Percentiles rank a stretch among this genome's conserved stretches.
phyloP scores from a whole-genome alignment of 1,284 basidiomycete genomes.

The Austroboletus olivaceoglutinosus region DNA sequence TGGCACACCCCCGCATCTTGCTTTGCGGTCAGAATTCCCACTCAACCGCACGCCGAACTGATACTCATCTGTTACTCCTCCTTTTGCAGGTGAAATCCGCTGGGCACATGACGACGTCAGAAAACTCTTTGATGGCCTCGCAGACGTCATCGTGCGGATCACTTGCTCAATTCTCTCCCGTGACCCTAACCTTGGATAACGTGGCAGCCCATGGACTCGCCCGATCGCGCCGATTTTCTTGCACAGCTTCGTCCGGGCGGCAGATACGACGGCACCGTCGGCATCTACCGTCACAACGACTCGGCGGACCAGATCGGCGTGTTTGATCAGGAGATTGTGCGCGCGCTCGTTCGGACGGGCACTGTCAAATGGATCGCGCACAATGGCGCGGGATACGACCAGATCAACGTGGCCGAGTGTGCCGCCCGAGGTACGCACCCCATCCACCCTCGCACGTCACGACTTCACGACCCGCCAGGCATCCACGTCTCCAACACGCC shows the following conservation, averaged over 20 bases:
- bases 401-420: constrained; percentile 76
- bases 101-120: constrained; percentile 80
- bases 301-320: constrained; percentile 67
- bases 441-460: neutral
- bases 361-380: constrained; percentile 85
- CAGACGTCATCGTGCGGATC: constrained; percentile 66
- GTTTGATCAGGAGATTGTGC: constrained; percentile 78
- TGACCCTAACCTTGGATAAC: neutral
- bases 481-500: constrained; percentile 91
- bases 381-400: constrained; percentile 92
- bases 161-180: neutral
- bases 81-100: constrained; percentile 56
- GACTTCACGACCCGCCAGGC: constrained; percentile 42
- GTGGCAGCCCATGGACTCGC: constrained; percentile 61
- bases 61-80: neutral
- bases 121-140: constrained; percentile 61
- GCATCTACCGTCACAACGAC: constrained; percentile 77
- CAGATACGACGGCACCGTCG: constrained; percentile 74
- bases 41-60: neutral
- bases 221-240: constrained; percentile 67
- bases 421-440: constrained; percentile 56
- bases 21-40: constrained; percentile 24
- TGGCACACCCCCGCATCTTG: constrained; percentile 24
- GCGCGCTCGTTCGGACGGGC: constrained; percentile 61
- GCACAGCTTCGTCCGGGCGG: constrained; percentile 59